A percentile compares a stretch with the other conserved stretches of the same genome.
Evolutionary conservation across 768 basidiomycete species (phyloP).

Genomic region (Boletus bicolor): DNA sequence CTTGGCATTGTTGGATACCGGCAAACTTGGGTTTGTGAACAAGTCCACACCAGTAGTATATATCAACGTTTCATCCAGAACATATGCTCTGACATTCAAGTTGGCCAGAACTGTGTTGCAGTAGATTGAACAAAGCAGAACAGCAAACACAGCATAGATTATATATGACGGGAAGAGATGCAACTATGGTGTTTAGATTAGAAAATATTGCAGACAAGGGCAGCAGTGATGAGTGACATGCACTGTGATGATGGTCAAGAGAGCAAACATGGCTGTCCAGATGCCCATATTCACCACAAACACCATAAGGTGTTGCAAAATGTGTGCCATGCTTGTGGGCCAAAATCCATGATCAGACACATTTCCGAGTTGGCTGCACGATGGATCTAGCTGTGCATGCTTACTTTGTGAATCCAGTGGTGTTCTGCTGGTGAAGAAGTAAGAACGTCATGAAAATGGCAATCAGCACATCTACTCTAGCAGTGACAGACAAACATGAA

Average conservation of each 20-base stretch:
- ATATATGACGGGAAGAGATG: neutral
- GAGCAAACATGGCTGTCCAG: constrained; percentile 16
- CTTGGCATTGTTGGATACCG: neutral
- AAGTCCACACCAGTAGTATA: neutral
- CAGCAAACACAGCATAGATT: neutral
- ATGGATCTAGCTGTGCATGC: too few species aligned
- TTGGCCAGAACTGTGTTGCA: constrained; percentile 18
- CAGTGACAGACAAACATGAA: too few species aligned
- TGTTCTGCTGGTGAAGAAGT: too few species aligned
- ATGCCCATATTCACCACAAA: constrained; percentile 33
- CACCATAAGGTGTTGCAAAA: constrained; percentile 8
- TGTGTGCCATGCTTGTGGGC: constrained; percentile 1
- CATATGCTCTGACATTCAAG: constrained; percentile 10
- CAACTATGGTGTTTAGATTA: neutral
- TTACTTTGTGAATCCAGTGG: too few species aligned
- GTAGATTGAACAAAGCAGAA: constrained; percentile 11
- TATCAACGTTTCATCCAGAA: neutral
- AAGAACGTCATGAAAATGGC: too few species aligned
- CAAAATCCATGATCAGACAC: neutral
- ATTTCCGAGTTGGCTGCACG: neutral
- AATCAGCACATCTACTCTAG: too few species aligned
- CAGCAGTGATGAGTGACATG: neutral
- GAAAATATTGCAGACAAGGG: too few species aligned
- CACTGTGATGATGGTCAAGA: constrained; percentile 22
- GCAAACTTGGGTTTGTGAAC: too few species aligned